A percentile compares a stretch with the other conserved stretches of the same genome.
These are phyloP conservation scores for Eustoma russellianum DNA, from an alignment of 257 asterid species.

Conservation along the genomic window DNA sequence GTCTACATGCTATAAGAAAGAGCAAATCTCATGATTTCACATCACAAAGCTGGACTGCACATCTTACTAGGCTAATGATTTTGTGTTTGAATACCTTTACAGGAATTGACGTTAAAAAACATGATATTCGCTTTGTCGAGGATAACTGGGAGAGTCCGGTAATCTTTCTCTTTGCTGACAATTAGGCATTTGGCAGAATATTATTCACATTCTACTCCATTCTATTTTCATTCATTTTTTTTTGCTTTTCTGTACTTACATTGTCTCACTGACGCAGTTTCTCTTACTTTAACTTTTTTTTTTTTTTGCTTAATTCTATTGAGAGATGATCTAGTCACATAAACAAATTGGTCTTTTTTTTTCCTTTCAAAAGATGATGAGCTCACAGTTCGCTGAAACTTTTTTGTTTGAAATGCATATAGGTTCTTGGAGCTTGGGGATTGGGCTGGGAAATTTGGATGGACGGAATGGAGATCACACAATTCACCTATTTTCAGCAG, in stretches of 20 bases:
- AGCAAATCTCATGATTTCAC: no score
- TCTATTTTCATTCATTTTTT: neutral
- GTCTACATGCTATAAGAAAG: no score
- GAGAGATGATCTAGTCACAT: no score
- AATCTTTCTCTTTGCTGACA: conserved; percentile 24
- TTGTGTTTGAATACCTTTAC: conserved; percentile 15
- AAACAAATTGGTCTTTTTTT: no score
- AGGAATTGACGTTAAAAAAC: conserved; percentile 92
- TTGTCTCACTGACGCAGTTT: no score
- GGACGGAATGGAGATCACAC: conserved; percentile 99
- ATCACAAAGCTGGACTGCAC: neutral
- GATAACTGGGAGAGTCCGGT: conserved; percentile 99
- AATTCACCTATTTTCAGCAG: conserved; percentile 99
- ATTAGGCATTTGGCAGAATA: conserved; percentile 5
- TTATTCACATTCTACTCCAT: neutral
- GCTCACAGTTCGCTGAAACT: conserved; percentile 5
- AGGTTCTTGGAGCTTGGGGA: conserved; percentile 99
- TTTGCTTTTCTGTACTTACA: neutral
- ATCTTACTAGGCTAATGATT: neutral
- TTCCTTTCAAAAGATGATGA: neutral
- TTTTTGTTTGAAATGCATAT: conserved; percentile 19
- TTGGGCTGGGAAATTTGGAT: conserved; percentile 99
- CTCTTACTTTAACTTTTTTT: no score
- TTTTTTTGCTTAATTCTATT: no score
- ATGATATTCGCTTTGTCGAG: conserved; percentile 98